These are phyloP conservation scores for Protomyces inundatus DNA, from an alignment of 1,139 yeast genomes.

Conservation along the genomic window DNA sequence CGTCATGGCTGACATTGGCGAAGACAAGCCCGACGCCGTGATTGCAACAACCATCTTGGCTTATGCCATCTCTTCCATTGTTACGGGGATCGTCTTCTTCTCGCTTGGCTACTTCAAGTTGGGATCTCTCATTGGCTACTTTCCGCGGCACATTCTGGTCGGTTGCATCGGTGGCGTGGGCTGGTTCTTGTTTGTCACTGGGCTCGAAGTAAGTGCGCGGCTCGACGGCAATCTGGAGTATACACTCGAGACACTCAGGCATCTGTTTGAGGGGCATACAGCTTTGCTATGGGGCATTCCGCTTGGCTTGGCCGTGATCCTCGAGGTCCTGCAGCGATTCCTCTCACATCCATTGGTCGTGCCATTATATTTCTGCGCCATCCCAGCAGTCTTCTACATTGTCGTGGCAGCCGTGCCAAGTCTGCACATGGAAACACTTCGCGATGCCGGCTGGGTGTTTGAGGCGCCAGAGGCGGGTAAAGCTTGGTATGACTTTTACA, in stretches of 20 bases:
- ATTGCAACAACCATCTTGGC: constrained; percentile 84
- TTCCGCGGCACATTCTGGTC: constrained; percentile 90
- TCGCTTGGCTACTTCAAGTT: constrained; percentile 68
- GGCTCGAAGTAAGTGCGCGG: constrained; percentile 81
- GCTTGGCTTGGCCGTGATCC: constrained; percentile 52
- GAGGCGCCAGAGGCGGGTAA: constrained; percentile 56
- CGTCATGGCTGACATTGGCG: constrained; percentile 56
- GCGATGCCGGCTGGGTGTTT: constrained; percentile 82
- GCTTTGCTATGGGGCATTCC: constrained; percentile 73
- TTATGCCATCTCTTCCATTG: constrained; percentile 72
- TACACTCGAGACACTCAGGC: constrained; percentile 48
- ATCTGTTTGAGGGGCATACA: constrained; percentile 37
- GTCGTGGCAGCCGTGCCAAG: constrained; percentile 60
- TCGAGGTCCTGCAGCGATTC: constrained; percentile 59
- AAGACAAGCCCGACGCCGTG: constrained; percentile 53
- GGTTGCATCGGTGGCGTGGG: constrained; percentile 99
- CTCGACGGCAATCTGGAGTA: constrained; percentile 68
- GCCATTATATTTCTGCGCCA: constrained; percentile 71
- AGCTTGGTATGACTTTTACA: constrained; percentile 86
- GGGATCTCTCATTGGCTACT: constrained; percentile 86
- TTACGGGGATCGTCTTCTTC: constrained; percentile 80
- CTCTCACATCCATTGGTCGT: constrained; percentile 69
- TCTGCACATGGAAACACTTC: constrained; percentile 56
- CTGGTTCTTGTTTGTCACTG: constrained; percentile 81
- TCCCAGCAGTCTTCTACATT: constrained; percentile 64